These are phyloP conservation scores for Diaporthe sp. DNA, from an alignment of 2,329 filamentous ascomycete species.

Conservation along the genomic window DNA sequence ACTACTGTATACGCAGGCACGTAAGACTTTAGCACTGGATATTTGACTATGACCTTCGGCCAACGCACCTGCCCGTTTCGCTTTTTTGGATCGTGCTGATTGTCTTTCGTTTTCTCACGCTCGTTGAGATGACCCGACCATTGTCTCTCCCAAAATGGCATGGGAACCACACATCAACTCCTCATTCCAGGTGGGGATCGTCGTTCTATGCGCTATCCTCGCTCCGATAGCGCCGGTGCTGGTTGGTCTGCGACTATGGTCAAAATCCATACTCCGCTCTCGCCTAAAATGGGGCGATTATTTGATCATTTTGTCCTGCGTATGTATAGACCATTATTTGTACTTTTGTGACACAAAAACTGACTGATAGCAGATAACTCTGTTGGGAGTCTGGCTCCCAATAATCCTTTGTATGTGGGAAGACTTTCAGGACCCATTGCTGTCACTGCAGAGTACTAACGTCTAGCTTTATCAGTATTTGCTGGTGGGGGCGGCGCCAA, in stretches of 20 bases:
- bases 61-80: neutral
- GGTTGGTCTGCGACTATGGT: constrained; percentile 33
- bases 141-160: constrained; percentile 10
- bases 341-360: neutral
- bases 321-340: neutral
- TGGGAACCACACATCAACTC: constrained; percentile 33
- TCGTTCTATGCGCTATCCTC: constrained; percentile 23
- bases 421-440: neutral
- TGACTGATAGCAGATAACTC: constrained; percentile 17
- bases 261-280: constrained; percentile 31
- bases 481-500: constrained; percentile 31
- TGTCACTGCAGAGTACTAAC: neutral
- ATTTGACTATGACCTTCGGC: constrained; percentile 5
- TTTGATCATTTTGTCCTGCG: constrained; percentile 14
- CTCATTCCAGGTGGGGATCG: constrained; percentile 32
- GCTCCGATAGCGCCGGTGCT: constrained; percentile 25
- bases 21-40: constrained; percentile 9
- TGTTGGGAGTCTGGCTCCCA: constrained; percentile 35
- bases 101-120: neutral
- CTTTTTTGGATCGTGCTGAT: constrained; percentile 16
- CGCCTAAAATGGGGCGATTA: constrained; percentile 21
- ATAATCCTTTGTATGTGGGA: constrained; percentile 28
- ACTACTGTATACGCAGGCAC: neutral
- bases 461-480: neutral
- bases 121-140: constrained; percentile 5